Conservation (phyloP, 1,284 basidiomycete genomes). For the Microbotryum scabiosae region DNA sequence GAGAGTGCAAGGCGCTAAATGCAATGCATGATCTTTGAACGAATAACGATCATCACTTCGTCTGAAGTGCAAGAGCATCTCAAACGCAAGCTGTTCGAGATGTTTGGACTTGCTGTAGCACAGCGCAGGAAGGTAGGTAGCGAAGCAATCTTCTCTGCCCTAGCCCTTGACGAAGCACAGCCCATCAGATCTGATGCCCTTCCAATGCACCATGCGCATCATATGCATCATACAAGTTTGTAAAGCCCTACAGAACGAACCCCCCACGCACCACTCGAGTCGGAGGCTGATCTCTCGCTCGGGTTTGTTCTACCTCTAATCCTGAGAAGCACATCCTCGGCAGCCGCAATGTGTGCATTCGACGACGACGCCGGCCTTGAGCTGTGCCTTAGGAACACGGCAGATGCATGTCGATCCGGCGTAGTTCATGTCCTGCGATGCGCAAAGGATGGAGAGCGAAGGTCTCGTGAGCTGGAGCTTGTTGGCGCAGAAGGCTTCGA, state of each 20-base stretch:
- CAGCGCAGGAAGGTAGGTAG: too few relatives aligned
- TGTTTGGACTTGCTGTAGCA: not conserved
- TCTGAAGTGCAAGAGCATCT: not conserved
- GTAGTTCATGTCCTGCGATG: conserved; percentile 88
- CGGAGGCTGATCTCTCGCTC: too few relatives aligned
- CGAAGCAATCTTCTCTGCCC: too few relatives aligned
- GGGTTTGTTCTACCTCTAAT: conserved; percentile 7
- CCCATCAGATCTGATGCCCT: too few relatives aligned
- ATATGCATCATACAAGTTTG: too few relatives aligned
- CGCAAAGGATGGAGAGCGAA: conserved; percentile 3
- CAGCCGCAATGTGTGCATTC: conserved; percentile 36
- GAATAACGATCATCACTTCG: not conserved
- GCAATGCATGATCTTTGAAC: not conserved
- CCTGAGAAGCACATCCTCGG: conserved; percentile 35
- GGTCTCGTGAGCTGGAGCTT: not conserved
- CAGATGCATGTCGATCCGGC: conserved; percentile 99
- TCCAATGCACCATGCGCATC: too few relatives aligned
- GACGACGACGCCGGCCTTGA: conserved; percentile 85
- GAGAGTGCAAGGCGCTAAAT: not conserved
- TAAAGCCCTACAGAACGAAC: too few relatives aligned
- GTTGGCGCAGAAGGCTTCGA: too few relatives aligned
- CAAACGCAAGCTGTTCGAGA: not conserved
- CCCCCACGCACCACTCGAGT: too few relatives aligned
- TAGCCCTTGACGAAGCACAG: too few relatives aligned
- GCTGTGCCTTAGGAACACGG: conserved; percentile 86